phyloP scores from a whole-genome alignment of 495 filamentous ascomycete genomes.

The Xylaria sp. region DNA sequence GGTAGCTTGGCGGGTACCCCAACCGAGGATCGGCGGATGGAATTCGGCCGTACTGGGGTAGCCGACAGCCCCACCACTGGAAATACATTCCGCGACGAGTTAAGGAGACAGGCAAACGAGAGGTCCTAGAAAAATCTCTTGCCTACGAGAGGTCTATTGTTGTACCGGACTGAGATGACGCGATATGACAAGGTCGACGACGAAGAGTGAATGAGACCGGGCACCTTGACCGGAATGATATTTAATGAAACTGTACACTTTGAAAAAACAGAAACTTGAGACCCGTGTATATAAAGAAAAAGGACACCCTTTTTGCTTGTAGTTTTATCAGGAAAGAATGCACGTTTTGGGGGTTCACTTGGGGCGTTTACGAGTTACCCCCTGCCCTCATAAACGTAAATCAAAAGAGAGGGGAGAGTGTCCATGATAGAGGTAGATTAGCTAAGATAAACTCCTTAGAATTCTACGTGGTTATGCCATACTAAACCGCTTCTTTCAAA shows the following conservation, averaged over 20 bases:
- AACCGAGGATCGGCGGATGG: slow-evolving; percentile 42
- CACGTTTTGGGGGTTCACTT: not conserved
- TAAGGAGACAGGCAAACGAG: slow-evolving; percentile 44
- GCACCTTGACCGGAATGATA: not conserved
- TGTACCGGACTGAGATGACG: not conserved
- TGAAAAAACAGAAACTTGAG: not conserved
- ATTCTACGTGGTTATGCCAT: not conserved
- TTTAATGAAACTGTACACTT: slow-evolving; percentile 6
- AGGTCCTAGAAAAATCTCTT: slow-evolving; percentile 23
- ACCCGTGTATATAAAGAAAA: slow-evolving; percentile 9
- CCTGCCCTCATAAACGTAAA: not conserved
- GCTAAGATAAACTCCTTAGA: not conserved
- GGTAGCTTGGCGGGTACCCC: slow-evolving; percentile 50
- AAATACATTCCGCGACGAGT: slow-evolving; percentile 47
- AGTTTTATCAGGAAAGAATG: not conserved
- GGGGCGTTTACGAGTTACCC: not conserved
- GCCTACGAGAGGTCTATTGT: not conserved
- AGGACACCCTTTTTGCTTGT: slow-evolving; percentile 1
- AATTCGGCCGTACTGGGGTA: slow-evolving; percentile 31
- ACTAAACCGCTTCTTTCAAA: not conserved
- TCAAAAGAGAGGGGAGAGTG: not conserved
- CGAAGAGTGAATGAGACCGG: not conserved
- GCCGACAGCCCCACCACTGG: slow-evolving; percentile 11
- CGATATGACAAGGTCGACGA: slow-evolving; percentile 3
- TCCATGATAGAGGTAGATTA: not conserved